Evolutionary conservation across 345 rosid genomes (phyloP).

Genomic region (Boechera divaricarpa): DNA sequence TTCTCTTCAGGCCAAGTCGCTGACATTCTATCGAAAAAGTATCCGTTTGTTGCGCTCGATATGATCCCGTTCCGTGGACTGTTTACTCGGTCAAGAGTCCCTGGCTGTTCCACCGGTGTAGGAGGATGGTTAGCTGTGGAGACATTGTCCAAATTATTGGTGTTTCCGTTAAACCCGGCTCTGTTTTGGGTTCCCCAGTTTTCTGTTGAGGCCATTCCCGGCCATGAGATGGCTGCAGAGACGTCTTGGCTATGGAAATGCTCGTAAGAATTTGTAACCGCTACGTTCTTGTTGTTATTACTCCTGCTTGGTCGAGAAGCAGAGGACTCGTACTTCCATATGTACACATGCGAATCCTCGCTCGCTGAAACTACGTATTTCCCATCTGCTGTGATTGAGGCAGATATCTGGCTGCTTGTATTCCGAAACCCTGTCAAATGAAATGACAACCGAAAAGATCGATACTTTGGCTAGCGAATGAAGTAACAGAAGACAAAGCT

Average conservation of each 20-base stretch:
- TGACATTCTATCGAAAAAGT: conserved; percentile 88
- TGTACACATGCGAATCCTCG: conserved; percentile 91
- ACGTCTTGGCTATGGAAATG: conserved; percentile 94
- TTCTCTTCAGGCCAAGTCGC: conserved; percentile 97
- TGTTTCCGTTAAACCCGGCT: conserved; percentile 20
- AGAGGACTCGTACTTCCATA: conserved; percentile 87
- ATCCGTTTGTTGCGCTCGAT: conserved; percentile 76
- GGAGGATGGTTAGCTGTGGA: conserved; percentile 82
- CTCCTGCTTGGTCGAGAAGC: conserved; percentile 80
- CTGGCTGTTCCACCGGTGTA: conserved; percentile 68
- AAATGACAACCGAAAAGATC: background rate
- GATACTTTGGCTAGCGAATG: background rate
- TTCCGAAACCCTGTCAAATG: conserved; percentile 81
- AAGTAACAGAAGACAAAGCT: background rate
- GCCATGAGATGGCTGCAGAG: conserved; percentile 90
- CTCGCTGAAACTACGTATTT: conserved; percentile 90
- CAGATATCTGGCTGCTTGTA: conserved; percentile 88
- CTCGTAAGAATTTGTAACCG: conserved; percentile 73
- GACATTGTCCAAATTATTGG: conserved; percentile 56
- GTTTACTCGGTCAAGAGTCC: conserved; percentile 51
- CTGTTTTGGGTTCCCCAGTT: conserved; percentile 48
- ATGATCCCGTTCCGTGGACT: conserved; percentile 77
- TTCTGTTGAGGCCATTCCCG: conserved; percentile 55
- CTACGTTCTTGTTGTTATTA: conserved; percentile 64
- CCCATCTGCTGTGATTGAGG: conserved; percentile 78